Conservation (phyloP, 2,329 filamentous ascomycete species). For the Hypocrella siamensis region DNA sequence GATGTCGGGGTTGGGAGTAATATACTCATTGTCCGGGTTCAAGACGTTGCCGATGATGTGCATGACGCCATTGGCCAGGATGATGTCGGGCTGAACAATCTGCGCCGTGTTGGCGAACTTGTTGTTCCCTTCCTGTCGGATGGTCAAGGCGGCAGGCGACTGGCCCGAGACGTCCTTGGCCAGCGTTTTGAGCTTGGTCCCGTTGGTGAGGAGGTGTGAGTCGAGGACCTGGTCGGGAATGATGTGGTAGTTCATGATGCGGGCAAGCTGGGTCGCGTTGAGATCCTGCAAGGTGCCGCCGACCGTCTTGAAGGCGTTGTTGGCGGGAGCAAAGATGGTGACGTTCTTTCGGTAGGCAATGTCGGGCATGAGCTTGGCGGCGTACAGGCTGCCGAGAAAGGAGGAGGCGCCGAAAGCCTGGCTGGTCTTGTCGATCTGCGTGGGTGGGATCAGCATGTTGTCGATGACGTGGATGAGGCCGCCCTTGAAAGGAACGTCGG, state of each 20-base stretch:
- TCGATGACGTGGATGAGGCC: slow-evolving; percentile 37
- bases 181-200: slow-evolving; percentile 18
- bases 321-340: slow-evolving; percentile 50
- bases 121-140: slow-evolving; percentile 24
- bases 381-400: slow-evolving; percentile 20
- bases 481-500: slow-evolving; percentile 30
- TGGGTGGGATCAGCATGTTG: slow-evolving; percentile 32
- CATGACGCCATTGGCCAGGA: slow-evolving; percentile 41
- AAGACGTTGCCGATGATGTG: slow-evolving; percentile 41
- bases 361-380: slow-evolving; percentile 17
- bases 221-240: slow-evolving; percentile 39
- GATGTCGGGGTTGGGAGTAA: slow-evolving; percentile 19
- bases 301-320: slow-evolving; percentile 42
- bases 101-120: slow-evolving; percentile 38
- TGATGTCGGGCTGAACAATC: slow-evolving; percentile 34
- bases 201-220: slow-evolving; percentile 23
- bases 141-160: slow-evolving; percentile 15
- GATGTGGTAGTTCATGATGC: slow-evolving; percentile 49
- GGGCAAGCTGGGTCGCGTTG: slow-evolving; percentile 27
- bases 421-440: slow-evolving; percentile 30
- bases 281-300: slow-evolving; percentile 34
- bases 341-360: slow-evolving; percentile 27
- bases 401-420: slow-evolving; percentile 28
- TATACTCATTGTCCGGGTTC: slow-evolving; percentile 22
- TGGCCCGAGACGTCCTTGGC: slow-evolving; percentile 22